Evolutionary conservation across 2,329 filamentous ascomycete species (phyloP), one percentile per base, ranked within the genome.

Genomic region (Amylocarpus encephaloides): DNA sequence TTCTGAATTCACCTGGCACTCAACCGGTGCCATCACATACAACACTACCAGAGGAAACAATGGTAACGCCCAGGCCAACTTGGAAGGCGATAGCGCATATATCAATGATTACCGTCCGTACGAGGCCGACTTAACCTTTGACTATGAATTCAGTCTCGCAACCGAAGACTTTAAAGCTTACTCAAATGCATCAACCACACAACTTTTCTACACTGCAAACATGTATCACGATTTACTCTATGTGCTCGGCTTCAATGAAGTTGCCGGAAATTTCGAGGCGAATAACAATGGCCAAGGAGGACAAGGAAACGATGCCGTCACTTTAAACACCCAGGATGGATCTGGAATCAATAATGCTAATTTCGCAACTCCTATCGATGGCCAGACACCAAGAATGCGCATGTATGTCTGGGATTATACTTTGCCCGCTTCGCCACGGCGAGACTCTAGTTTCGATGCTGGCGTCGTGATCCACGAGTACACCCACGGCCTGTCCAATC

Each of bases 391-490:
- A 10, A 71, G 76, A 29, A 82, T 83, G 79, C 64, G 74, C n/a
- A 80, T 82, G 78, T 80, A 75, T 60, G 63, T 82, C 43, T 82
- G 76, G 75, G 73, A 69, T 9, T 56, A 58, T 9, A 33, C 42
- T 12, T 13, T 16, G 2, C 42, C 42, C 19, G 70, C 73, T 5
- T 72, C 63, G 0, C 76, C 76, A 0, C 59, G 36, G 9, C 48
- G 53, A 5, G 53, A 56, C 22, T 48, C 44, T n/a, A 69, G 48
- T n/a, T 82, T 83, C 54, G 79, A 83, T 43, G 73, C 76, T 6
- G 75, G 76, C 49, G 76, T 83, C 15, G 70, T 83, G 18, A 74
- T 83, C 52, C 80, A 83, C 67, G 77, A 80, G 61, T 79, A 74
- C 61, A 77, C 72, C 1, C 76, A 79, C 50, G 68, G 70, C 15